Conservation (phyloP, 2,329 filamentous ascomycete genomes). For the Exophiala dermatitidis region DNA sequence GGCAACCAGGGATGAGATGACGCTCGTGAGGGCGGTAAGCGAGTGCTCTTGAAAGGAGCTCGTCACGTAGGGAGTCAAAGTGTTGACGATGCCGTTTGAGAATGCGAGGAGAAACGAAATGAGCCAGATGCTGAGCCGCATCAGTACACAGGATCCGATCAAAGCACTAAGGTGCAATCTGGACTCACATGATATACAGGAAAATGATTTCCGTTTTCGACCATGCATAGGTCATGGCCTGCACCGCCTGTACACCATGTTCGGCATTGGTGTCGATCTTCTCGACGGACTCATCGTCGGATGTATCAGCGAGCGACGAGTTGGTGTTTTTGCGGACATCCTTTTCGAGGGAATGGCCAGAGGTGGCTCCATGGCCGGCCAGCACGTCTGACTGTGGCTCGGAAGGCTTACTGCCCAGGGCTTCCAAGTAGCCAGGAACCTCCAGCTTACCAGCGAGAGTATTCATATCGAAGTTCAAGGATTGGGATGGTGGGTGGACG, state of each 20-base stretch:
- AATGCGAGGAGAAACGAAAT: slow-evolving; percentile 35
- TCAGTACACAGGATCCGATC: background rate
- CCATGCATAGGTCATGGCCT: slow-evolving; percentile 39
- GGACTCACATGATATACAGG: slow-evolving; percentile 29
- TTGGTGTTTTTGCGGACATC: too few relatives aligned
- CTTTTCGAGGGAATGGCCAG: too few relatives aligned
- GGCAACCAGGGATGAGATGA: slow-evolving; percentile 49
- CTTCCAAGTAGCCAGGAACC: too few relatives aligned
- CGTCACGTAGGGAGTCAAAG: slow-evolving; percentile 44
- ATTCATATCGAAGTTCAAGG: too few relatives aligned
- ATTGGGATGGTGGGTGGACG: too few relatives aligned
- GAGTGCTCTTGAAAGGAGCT: slow-evolving; percentile 47
- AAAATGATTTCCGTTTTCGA: slow-evolving; percentile 32
- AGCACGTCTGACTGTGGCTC: too few relatives aligned
- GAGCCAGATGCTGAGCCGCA: background rate
- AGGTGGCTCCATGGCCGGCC: too few relatives aligned
- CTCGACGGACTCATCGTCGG: background rate
- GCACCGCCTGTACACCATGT: slow-evolving; percentile 36
- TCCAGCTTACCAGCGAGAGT: too few relatives aligned
- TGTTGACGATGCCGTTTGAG: slow-evolving; percentile 34
- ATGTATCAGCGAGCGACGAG: too few relatives aligned
- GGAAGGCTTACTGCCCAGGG: too few relatives aligned
- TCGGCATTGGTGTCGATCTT: slow-evolving; percentile 2
- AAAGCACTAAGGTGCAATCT: too few relatives aligned
- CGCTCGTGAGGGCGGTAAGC: slow-evolving; percentile 44